Percentiles rank a stretch among this genome's conserved stretches.
These are phyloP conservation scores for Lecanicillium sp. DNA, from an alignment of 2,329 filamentous ascomycete genomes.

Conservation along the genomic window DNA sequence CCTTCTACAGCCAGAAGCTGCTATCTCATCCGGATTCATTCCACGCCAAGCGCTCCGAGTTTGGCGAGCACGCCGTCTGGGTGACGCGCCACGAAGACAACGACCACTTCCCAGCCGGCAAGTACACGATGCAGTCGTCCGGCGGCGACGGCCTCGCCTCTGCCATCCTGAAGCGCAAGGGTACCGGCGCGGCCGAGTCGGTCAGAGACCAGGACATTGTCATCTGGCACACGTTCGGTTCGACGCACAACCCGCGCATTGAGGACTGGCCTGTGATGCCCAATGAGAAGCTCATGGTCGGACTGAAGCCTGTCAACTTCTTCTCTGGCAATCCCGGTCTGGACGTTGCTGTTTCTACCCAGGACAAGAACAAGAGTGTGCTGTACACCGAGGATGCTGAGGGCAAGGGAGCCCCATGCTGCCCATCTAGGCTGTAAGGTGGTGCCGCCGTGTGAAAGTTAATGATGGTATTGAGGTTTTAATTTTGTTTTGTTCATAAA, in stretches of 20 bases:
- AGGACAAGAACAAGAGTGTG: constrained; percentile 26
- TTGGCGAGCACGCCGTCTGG: constrained; percentile 36
- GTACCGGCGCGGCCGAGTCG: constrained; percentile 24
- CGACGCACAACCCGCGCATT: constrained; percentile 57
- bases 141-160: constrained; percentile 29
- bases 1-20: constrained; percentile 37
- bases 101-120: constrained; percentile 34
- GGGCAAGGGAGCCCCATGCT: background rate
- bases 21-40: constrained; percentile 30
- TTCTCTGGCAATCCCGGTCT: constrained; percentile 42
- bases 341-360: constrained; percentile 36
- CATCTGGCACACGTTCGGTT: constrained; percentile 50
- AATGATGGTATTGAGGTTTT: too few species aligned
- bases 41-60: constrained; percentile 33
- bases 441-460: too few species aligned
- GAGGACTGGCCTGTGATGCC: constrained; percentile 68
- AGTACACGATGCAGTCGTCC: constrained; percentile 39
- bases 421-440: background rate
- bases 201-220: constrained; percentile 44
- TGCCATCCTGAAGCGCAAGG: constrained; percentile 16
- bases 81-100: constrained; percentile 35
- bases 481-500: too few species aligned
- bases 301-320: constrained; percentile 46
- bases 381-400: constrained; percentile 5
- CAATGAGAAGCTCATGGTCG: constrained; percentile 44